These are phyloP conservation scores for Rhodamnia argentea DNA, from an alignment of 345 rosid species.

Conservation along the genomic window DNA sequence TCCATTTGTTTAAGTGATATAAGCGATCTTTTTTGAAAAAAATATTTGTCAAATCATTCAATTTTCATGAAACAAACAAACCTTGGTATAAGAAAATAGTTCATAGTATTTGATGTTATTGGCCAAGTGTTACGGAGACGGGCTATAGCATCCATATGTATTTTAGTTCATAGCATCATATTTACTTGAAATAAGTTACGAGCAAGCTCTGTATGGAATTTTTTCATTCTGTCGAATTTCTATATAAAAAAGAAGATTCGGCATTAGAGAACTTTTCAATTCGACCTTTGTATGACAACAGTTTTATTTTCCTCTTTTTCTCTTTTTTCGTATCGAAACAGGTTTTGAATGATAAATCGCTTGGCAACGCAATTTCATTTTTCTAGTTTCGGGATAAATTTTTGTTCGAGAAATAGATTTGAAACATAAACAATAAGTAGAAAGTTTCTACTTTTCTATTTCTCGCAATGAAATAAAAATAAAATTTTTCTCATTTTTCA, in stretches of 20 bases:
- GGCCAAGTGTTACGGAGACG: neutral
- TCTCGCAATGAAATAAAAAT: too few species aligned
- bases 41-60: neutral
- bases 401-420: too few species aligned
- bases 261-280: neutral
- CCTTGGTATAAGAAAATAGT: neutral
- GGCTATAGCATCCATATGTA: neutral
- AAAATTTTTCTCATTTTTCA: too few species aligned
- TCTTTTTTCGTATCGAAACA: too few species aligned
- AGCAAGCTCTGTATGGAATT: neutral
- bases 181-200: neutral
- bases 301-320: too few species aligned
- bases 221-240: neutral
- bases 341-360: too few species aligned
- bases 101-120: neutral
- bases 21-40: neutral
- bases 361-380: too few species aligned
- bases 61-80: rapidly evolving
- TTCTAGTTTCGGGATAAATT: too few species aligned
- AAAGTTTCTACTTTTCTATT: too few species aligned
- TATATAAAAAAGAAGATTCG: neutral
- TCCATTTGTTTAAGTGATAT: neutral
- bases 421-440: too few species aligned
- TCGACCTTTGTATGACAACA: neutral
- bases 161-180: neutral